These are phyloP conservation scores for Chlorella sp. DNA, from an alignment of 139 green algal species.

Conservation along the genomic window DNA sequence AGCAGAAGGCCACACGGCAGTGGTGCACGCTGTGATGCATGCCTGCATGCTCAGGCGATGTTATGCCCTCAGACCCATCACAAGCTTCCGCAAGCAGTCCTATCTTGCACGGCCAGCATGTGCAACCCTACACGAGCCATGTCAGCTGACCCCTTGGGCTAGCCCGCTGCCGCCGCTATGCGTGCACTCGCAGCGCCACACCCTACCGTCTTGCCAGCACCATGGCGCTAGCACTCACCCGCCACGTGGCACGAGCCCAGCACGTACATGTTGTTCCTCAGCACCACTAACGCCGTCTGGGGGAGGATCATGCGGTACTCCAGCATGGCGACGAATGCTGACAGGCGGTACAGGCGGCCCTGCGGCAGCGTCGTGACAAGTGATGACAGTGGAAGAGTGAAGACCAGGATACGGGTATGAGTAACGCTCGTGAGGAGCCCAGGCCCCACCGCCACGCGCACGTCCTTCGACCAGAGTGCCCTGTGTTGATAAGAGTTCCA, in stretches of 20 bases:
- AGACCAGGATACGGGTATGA: not conserved
- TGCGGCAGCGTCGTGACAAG: not conserved
- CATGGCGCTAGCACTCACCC: not conserved
- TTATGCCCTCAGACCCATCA: too few relatives aligned
- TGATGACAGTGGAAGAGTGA: not conserved
- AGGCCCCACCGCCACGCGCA: not conserved
- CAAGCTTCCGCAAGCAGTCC: too few relatives aligned
- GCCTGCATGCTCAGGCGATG: too few relatives aligned
- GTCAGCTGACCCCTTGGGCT: too few relatives aligned
- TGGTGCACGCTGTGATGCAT: too few relatives aligned
- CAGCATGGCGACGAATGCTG: conserved; percentile 16
- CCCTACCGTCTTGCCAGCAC: too few relatives aligned
- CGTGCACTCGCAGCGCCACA: too few relatives aligned
- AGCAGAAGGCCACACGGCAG: too few relatives aligned
- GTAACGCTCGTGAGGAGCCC: not conserved
- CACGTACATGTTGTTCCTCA: conserved; percentile 21
- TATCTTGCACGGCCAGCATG: too few relatives aligned
- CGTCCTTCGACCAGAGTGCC: too few relatives aligned
- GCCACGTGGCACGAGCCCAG: not conserved
- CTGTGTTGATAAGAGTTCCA: not conserved
- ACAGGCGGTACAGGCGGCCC: conserved; percentile 21
- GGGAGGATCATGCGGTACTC: conserved; percentile 25
- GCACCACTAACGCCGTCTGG: conserved; percentile 15
- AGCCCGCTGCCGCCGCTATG: too few relatives aligned
- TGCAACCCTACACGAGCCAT: too few relatives aligned